These are phyloP conservation scores for Hysterium pulicare DNA, from an alignment of 2,329 filamentous ascomycete genomes.

Conservation along the genomic window DNA sequence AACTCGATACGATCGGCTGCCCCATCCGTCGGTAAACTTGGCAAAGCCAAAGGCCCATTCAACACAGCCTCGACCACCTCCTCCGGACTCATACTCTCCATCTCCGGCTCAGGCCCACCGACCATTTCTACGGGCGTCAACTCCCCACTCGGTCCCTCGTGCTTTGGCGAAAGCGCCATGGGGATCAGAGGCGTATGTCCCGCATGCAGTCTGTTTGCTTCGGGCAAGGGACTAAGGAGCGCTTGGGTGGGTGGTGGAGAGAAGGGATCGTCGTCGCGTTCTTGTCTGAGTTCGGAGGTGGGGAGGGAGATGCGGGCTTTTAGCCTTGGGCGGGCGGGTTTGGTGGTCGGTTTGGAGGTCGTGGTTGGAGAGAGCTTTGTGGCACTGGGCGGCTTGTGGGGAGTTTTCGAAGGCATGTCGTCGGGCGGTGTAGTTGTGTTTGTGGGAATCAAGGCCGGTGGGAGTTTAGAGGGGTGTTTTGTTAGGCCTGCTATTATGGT, in stretches of 20 bases:
- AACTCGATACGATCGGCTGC: conserved; percentile 27
- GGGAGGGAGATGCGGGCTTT: conserved; percentile 25
- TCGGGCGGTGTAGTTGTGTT: conserved; percentile 27
- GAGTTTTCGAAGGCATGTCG: conserved; percentile 23
- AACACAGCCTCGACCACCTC: conserved; percentile 19
- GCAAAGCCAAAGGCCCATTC: conserved; percentile 30
- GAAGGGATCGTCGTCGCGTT: conserved; percentile 25
- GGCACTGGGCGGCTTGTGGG: conserved; percentile 5
- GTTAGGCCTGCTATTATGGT: conserved; percentile 31
- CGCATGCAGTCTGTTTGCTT: conserved; percentile 32
- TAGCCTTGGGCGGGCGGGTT: conserved; percentile 16
- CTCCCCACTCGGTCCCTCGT: conserved; percentile 13
- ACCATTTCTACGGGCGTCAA: conserved; percentile 6
- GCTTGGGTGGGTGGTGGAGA: conserved; percentile 32
- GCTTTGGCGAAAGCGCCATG: conserved; percentile 13
- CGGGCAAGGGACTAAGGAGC: conserved; percentile 31
- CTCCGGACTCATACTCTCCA: conserved; percentile 7
- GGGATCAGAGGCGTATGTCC: conserved; percentile 36
- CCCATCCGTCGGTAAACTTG: conserved; percentile 29
- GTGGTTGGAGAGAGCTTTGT: conserved; percentile 14
- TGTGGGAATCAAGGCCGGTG: conserved; percentile 18
- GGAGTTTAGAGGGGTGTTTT: conserved; percentile 22
- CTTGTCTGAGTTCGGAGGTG: conserved; percentile 15
- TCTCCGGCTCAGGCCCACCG: conserved; percentile 1
- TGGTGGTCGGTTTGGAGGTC: conserved; percentile 17